phyloP scores from a whole-genome alignment of 768 basidiomycete species.

The Tylopilus plumbeoviolaceoides region DNA sequence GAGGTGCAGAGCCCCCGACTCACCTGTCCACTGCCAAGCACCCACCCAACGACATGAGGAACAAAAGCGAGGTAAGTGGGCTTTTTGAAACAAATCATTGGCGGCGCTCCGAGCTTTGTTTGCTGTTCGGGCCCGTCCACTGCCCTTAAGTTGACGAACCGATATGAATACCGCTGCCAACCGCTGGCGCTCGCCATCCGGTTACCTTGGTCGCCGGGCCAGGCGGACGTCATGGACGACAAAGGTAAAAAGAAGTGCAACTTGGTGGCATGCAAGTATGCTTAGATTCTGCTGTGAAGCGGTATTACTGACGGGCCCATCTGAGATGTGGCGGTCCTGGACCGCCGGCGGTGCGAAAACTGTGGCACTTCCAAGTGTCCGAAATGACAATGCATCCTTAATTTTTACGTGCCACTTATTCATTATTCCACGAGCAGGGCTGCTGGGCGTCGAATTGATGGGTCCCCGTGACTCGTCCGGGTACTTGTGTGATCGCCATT shows the following conservation, averaged over 20 bases:
- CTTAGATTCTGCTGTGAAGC: neutral
- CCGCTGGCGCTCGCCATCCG: no score
- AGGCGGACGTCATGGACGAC: no score
- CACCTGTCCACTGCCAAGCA: neutral
- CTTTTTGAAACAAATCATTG: neutral
- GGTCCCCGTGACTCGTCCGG: neutral
- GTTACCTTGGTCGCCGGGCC: no score
- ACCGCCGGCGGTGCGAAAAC: neutral
- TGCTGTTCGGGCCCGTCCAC: neutral
- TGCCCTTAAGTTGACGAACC: neutral
- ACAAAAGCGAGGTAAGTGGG: no score
- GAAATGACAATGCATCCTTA: neutral
- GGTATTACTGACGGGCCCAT: neutral
- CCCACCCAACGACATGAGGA: no score
- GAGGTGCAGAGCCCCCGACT: conserved; percentile 13
- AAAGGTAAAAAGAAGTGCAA: no score
- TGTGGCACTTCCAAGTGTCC: neutral
- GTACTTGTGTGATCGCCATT: conserved; percentile 1
- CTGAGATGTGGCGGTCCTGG: no score
- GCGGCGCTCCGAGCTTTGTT: neutral
- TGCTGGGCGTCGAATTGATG: neutral
- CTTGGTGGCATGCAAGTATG: neutral
- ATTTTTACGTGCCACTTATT: conserved; percentile 11
- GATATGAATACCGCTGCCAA: neutral
- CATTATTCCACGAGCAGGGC: conserved; percentile 18